Evolutionary conservation across 257 asterid genomes (phyloP).

Genomic region (Plantago elongata): DNA sequence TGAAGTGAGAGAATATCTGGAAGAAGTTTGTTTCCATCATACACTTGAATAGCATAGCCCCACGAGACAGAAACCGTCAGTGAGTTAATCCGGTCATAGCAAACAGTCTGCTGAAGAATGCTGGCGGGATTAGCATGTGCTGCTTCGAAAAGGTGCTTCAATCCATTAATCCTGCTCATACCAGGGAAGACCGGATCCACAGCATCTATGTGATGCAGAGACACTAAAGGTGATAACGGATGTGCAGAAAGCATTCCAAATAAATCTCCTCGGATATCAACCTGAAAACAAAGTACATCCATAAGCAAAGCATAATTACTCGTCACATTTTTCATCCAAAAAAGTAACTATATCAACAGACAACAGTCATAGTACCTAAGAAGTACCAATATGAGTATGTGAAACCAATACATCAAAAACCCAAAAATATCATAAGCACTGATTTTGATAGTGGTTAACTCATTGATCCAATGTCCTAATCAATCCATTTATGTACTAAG

Average conservation of each 20-base stretch:
- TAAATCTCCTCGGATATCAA: slow-evolving; percentile 72
- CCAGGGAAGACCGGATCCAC: slow-evolving; percentile 69
- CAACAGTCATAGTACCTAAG: too few relatives aligned
- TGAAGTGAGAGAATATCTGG: slow-evolving; percentile 55
- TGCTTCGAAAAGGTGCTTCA: slow-evolving; percentile 60
- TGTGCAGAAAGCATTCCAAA: slow-evolving; percentile 76
- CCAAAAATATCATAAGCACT: too few relatives aligned
- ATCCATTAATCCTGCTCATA: slow-evolving; percentile 45
- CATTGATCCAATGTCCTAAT: too few relatives aligned
- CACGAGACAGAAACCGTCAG: slow-evolving; percentile 73
- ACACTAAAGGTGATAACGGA: slow-evolving; percentile 57
- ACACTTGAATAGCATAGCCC: slow-evolving; percentile 77
- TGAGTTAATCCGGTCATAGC: slow-evolving; percentile 46
- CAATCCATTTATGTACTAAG: too few relatives aligned
- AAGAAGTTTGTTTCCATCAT: slow-evolving; percentile 53
- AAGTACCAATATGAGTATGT: too few relatives aligned
- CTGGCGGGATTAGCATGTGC: slow-evolving; percentile 52
- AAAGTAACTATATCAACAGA: too few relatives aligned
- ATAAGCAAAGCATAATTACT: neutral
- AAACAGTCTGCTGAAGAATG: slow-evolving; percentile 75
- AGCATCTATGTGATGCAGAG: slow-evolving; percentile 83
- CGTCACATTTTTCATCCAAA: too few relatives aligned
- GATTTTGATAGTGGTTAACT: too few relatives aligned
- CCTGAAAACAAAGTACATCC: slow-evolving; percentile 30
- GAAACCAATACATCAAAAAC: too few relatives aligned